Conservation (phyloP, 2,329 filamentous ascomycete species). For the Pyricularia sp. region DNA sequence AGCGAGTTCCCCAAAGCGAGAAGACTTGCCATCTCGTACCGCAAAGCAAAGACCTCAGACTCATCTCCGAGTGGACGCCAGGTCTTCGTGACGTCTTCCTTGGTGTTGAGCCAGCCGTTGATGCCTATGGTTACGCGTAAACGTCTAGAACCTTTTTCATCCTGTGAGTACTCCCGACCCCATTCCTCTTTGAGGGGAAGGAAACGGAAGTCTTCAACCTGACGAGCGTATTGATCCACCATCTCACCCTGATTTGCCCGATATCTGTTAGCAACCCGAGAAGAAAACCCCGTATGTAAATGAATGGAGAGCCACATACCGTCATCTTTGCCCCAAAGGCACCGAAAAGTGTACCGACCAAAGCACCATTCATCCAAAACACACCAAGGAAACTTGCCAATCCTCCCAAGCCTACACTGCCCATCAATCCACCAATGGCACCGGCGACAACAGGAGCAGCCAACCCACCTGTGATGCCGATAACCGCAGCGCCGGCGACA, state of each 20-base stretch:
- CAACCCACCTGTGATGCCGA: slow-evolving; percentile 86
- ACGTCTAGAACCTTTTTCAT: slow-evolving; percentile 28
- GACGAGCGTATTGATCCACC: slow-evolving; percentile 76
- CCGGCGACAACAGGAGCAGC: slow-evolving; percentile 80
- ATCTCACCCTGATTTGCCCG: slow-evolving; percentile 48
- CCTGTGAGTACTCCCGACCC: slow-evolving; percentile 19
- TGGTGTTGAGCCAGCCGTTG: slow-evolving; percentile 70
- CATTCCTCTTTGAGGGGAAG: slow-evolving; percentile 50
- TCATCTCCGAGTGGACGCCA: slow-evolving; percentile 63
- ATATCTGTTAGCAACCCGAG: too few species aligned
- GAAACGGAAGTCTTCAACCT: slow-evolving; percentile 73
- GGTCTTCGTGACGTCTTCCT: slow-evolving; percentile 63
- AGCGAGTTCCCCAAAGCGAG: slow-evolving; percentile 65
- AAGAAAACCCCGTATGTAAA: too few species aligned
- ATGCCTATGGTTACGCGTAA: slow-evolving; percentile 75
- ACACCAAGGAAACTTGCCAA: slow-evolving; percentile 78
- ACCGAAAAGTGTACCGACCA: slow-evolving; percentile 80
- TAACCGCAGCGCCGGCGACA: slow-evolving; percentile 75
- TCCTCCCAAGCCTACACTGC: slow-evolving; percentile 70
- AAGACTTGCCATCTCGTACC: slow-evolving; percentile 70
- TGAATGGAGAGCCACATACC: slow-evolving; percentile 14
- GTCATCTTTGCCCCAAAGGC: slow-evolving; percentile 73
- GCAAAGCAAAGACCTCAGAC: slow-evolving; percentile 70
- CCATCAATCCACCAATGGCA: slow-evolving; percentile 72
- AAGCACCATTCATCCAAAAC: slow-evolving; percentile 71